Conservation (phyloP, 2,329 filamentous ascomycete species). For the Nothophaeocryptopus gaeumannii region DNA sequence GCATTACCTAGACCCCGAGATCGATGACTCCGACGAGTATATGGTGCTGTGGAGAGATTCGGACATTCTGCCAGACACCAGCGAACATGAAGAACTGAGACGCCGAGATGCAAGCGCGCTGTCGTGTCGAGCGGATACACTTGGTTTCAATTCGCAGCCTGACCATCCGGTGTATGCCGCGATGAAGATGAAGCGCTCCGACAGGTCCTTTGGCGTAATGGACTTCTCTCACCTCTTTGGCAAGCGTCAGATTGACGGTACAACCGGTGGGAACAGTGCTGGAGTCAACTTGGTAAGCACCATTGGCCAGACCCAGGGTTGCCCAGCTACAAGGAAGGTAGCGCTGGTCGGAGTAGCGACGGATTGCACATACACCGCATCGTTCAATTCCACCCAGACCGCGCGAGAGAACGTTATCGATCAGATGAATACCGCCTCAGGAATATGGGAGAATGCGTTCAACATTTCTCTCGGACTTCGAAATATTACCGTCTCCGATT, state of each 20-base stretch:
- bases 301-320: constrained; percentile 81
- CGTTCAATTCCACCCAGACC: constrained; percentile 65
- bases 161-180: constrained; percentile 63
- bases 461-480: constrained; percentile 90
- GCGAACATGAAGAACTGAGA: constrained; percentile 61
- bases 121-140: constrained; percentile 68
- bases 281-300: constrained; percentile 73
- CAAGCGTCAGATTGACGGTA: constrained; percentile 64
- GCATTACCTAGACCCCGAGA: constrained; percentile 66
- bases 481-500: constrained; percentile 75
- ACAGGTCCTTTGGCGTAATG: constrained; percentile 58
- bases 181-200: constrained; percentile 51
- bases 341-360: constrained; percentile 88
- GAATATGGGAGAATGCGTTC: constrained; percentile 84
- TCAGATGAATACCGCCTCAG: constrained; percentile 81
- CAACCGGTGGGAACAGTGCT: constrained; percentile 69
- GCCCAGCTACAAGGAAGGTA: constrained; percentile 84
- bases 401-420: constrained; percentile 73
- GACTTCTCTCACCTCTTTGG: constrained; percentile 67
- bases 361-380: constrained; percentile 80
- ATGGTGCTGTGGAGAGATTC: constrained; percentile 94
- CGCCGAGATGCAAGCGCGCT: constrained; percentile 18
- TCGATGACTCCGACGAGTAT: constrained; percentile 62
- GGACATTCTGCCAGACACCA: constrained; percentile 58
- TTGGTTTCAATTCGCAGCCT: constrained; percentile 73